Base-by-base conservation (phyloP, 345 rosid species). In the Euphorbia pulcherrima region DNA sequence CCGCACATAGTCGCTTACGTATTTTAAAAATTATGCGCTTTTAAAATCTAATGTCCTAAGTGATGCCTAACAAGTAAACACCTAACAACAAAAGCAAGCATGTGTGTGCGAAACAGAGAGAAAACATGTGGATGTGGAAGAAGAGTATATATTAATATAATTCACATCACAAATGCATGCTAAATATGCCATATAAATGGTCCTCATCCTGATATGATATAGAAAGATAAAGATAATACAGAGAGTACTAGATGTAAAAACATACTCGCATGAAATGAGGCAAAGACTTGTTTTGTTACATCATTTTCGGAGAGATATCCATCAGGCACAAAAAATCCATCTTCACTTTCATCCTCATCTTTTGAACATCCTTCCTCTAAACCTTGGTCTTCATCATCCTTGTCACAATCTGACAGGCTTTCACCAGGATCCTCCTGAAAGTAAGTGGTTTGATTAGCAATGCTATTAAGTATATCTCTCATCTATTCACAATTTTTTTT, bases 341-440 rank as follows among this genome's bases (percentile, higher is more conserved):
- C 97, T 78, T 86, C 96, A 80, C 86, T 82, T 68, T 89, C 97
- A 70, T 86, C 90, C 47, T 89, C 92, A 68, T 85, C 90, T 78
- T 85, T 94, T 64, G 78, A 72, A 64, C 77, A 79, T 52, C 80
- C 92, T 64, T 88, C 90, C 65, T 82, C 91, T 51, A 82, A 64
- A 41, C 64, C 64, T 79, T 85, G 95, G 28, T 87, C 92, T 63
- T 83, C 96, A 12, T 81, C 87, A 72, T 89, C 97, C 70, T 89
- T 88, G 23, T 94, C 97, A 73, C 90, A 89, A 76, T 94, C 97
- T 44, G 99, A 94, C 66, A 94, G 87, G 81, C 92, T 91, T 83
- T 94, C 99, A 44, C 99, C 99, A 65, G 99, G 92, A 77, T 94
- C 92, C 81, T 94, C 99, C 99, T 94, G 75, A 37, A n/a, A n/a